Evolutionary conservation across 2,329 filamentous ascomycete species (phyloP), one percentile per base, ranked within the genome.

Genomic region (Knufia petricola): DNA sequence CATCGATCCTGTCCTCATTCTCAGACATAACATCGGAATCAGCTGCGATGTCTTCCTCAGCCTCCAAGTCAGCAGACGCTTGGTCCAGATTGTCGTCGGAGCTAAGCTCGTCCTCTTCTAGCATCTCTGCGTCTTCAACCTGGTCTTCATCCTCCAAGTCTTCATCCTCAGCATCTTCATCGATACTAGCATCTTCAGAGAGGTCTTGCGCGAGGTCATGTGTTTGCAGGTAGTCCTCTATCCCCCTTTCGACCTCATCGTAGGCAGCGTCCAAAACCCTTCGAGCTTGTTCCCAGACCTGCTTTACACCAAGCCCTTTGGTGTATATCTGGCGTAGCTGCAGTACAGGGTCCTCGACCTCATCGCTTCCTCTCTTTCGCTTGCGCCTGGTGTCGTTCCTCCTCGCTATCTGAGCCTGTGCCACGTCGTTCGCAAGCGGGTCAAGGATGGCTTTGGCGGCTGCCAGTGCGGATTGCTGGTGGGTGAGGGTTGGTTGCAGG

Each of bases 241-340:
- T 50, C 46, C 57, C 40, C 44, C 53, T 49, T 15, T 58, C 58
- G 10, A 59, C 48, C 28, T 59, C 58, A 15, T 53, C 54, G 13
- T 50, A 52, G 15, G 59, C 52, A 24, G 55, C 53, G 50, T 58
- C 76, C 50, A 96, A 81, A 17, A 96, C 87, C 59, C 85, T 80
- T 61, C 82, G 83, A 7, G 87, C 85, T 69, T 98, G 92, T 66
- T 95, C 87, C 85, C 90, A 98, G 37, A 98, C 82, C 66, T 96
- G 90, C 17, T 82, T 79, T 9, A 85, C 82, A 59, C 85, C 85
- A 58, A 96, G 95, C 0, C 90, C 92, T 50, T 94, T 81, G 4
- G 87, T 73, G 63, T 95, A 85, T 13, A 98, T 72, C 65, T 85
- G 88, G 59, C 85, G 82, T 59, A 95, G 71, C 59, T 87, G 87